Evolutionary conservation across 176 grass and related monocot species (phyloP).

Genomic region (Guadua angustifolia): DNA sequence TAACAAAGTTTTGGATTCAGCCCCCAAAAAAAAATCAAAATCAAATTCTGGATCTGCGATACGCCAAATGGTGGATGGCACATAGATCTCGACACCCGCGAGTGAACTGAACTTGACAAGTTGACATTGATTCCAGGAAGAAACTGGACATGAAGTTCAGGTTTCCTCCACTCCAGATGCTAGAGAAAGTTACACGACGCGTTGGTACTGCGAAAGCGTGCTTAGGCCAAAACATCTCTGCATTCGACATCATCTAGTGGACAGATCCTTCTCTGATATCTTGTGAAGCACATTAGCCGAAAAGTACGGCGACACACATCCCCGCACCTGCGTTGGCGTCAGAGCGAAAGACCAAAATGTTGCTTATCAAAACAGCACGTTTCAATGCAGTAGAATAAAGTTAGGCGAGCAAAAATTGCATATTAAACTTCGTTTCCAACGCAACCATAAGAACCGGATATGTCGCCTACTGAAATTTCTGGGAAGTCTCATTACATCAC

Average conservation of each 20-base stretch:
- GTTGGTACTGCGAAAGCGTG: neutral
- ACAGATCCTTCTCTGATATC: slow-evolving; percentile 57
- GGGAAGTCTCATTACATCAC: neutral
- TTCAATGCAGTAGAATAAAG: neutral
- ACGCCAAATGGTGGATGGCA: neutral
- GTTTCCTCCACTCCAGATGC: too few relatives aligned
- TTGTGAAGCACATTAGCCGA: slow-evolving; percentile 78
- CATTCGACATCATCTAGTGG: neutral
- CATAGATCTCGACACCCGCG: too few relatives aligned
- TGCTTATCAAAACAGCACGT: neutral
- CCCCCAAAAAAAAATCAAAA: neutral
- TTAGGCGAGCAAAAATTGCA: neutral
- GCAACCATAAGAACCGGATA: neutral
- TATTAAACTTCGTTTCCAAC: neutral
- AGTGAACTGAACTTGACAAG: too few relatives aligned
- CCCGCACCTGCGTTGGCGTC: slow-evolving; percentile 55
- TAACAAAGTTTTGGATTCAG: neutral
- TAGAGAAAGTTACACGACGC: neutral
- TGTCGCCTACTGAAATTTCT: neutral
- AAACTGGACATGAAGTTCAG: neutral
- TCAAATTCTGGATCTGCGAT: neutral
- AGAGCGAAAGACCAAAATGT: neutral
- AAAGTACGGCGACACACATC: slow-evolving; percentile 81
- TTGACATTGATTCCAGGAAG: neutral
- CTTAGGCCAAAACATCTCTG: neutral